Evolutionary conservation across 2,329 filamentous ascomycete genomes (phyloP).

Genomic region (Trichoderma oligosporum): DNA sequence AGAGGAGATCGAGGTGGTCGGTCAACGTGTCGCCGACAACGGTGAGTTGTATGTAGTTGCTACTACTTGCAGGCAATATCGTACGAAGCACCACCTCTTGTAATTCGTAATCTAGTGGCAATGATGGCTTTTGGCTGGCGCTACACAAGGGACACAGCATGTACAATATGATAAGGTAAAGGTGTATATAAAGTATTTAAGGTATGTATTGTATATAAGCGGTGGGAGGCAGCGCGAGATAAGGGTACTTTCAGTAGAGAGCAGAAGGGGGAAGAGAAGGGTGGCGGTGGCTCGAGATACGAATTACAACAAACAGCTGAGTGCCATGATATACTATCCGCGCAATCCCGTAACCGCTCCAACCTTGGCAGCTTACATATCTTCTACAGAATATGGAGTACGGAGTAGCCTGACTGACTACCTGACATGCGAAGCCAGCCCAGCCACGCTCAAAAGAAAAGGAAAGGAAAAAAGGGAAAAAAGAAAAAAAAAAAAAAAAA

Average conservation of each 20-base stretch:
- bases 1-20: neutral
- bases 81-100: neutral
- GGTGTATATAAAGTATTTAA: no score
- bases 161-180: no score
- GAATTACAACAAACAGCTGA: constrained; percentile 15
- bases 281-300: constrained; percentile 17
- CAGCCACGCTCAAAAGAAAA: neutral
- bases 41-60: neutral
- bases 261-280: neutral
- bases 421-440: neutral
- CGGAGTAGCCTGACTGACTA: neutral
- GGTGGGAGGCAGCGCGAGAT: neutral
- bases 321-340: constrained; percentile 15
- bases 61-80: neutral
- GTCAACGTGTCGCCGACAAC: constrained; percentile 6
- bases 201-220: neutral
- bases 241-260: neutral
- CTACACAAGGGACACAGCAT: constrained; percentile 10
- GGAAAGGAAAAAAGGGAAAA: neutral
- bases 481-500: neutral
- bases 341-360: neutral
- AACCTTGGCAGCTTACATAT: constrained; percentile 5
- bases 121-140: constrained; percentile 11
- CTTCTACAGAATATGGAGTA: neutral
- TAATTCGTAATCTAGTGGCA: constrained; percentile 1